Evolutionary conservation across 805 yeast genomes (phyloP), one percentile per base, ranked within the genome.

Genomic region (Wickerhamiella kazuoi): DNA sequence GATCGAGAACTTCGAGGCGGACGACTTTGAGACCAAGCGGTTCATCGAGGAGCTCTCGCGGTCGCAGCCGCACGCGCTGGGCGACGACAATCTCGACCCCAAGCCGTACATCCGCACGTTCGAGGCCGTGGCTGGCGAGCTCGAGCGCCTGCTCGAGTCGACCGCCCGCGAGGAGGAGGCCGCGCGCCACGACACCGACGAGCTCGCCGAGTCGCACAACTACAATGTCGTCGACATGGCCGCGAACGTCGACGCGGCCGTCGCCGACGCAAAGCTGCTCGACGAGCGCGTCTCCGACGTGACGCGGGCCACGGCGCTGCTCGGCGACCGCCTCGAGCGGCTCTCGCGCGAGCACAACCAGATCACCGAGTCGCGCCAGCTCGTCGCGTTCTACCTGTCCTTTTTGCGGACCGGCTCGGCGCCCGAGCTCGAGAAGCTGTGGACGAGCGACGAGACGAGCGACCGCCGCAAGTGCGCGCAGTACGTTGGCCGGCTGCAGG

Each of bases 81-180:
- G 42, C 23, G 51, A 45, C 39, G 42, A 41, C 46, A 57, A 61
- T 11, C 58, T 83, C 40, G 95, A 90, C 52, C 95, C 97, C 1
- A 83, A 82, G 51, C 97, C 97, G 2, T 90, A 81, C 54, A 87
- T 87, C 35, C 71, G 95, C 48, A 82, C 94, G 0, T 86, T 90
- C 56, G 96, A 87, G 54, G 74, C 86, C 1, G 81, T 90, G 2
- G 62, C 84, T 34, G 67, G 74, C 35, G 87, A 82, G 50, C 62
- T 87, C 46, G 71, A 73, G 49, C 65, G 64, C 37, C 59, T 90
- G 33, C 67, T 67, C 35, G 69, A 66, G 1, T 77, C 77, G 34
- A 71, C 84, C 2, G 53, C 59, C 3, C 54, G 56, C 14, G 67
- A 66, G 39, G 76, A 73, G 45, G 59, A 59, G 3, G 58, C 60